Evolutionary conservation across 441 rosid genomes (phyloP).

Genomic region (Populus trichocarpa): DNA sequence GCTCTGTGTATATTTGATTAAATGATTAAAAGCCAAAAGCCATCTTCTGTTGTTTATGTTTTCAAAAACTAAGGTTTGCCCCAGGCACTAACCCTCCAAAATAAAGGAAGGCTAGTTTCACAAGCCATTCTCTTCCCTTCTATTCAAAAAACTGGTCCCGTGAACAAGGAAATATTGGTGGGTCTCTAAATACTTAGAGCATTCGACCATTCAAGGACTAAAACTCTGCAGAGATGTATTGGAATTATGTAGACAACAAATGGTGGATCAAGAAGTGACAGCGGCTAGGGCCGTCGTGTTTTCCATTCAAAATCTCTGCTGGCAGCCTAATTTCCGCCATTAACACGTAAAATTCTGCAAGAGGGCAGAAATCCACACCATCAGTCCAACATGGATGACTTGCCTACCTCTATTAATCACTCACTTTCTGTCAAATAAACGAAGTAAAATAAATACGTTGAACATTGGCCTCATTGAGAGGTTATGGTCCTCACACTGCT

Average conservation of each 20-base stretch:
- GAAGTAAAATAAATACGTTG: neutral
- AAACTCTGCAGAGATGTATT: neutral
- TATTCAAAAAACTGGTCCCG: neutral
- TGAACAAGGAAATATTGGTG: neutral
- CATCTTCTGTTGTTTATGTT: neutral
- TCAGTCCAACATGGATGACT: neutral
- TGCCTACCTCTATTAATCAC: neutral
- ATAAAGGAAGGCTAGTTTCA: neutral
- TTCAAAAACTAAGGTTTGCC: neutral
- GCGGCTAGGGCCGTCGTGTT: neutral
- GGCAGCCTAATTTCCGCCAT: neutral
- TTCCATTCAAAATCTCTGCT: neutral
- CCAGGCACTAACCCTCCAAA: neutral
- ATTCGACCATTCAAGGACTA: too few species aligned
- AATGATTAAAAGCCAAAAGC: constrained; percentile 13
- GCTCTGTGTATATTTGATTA: neutral
- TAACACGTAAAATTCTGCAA: neutral
- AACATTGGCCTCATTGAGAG: neutral
- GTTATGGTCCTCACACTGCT: neutral
- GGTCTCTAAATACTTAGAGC: neutral
- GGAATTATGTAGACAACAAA: neutral
- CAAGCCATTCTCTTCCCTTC: neutral
- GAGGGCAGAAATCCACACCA: neutral
- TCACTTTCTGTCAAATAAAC: neutral
- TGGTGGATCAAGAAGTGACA: neutral